These are phyloP conservation scores for Mycena indigotica DNA, from an alignment of 768 basidiomycete species.

Conservation along the genomic window DNA sequence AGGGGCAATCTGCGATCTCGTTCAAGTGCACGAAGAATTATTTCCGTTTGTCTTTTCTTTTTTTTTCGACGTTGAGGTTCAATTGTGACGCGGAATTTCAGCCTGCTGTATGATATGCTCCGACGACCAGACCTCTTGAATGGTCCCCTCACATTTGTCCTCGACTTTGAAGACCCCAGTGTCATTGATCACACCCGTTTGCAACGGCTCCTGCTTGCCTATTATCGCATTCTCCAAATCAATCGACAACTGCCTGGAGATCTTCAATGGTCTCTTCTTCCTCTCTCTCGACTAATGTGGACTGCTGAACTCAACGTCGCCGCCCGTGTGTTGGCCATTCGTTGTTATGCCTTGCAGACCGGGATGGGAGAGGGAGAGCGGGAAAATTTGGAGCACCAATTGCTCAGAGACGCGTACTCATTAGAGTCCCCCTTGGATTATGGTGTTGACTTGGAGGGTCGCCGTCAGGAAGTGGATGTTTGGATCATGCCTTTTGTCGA, in stretches of 20 bases:
- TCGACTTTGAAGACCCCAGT: conserved; percentile 32
- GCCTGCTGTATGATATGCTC: conserved; percentile 59
- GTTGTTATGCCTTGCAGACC: conserved; percentile 74
- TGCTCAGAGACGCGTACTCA: conserved; percentile 60
- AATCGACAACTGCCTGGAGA: conserved; percentile 68
- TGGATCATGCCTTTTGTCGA: conserved; percentile 84
- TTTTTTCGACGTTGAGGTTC: conserved; percentile 8
- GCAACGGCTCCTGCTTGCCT: conserved; percentile 73
- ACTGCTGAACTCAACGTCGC: conserved; percentile 54
- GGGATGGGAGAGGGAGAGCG: conserved; percentile 81
- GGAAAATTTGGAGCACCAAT: conserved; percentile 59
- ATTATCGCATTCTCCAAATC: conserved; percentile 77
- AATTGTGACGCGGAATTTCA: no score
- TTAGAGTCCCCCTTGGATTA: conserved; percentile 67
- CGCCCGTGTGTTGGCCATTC: conserved; percentile 69
- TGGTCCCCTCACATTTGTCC: conserved; percentile 58
- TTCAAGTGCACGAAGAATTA: conserved; percentile 72
- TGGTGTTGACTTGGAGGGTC: conserved; percentile 52
- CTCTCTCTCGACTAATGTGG: conserved; percentile 49
- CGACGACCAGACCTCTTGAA: conserved; percentile 41
- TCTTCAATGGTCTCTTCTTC: conserved; percentile 66
- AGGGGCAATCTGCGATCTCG: conserved; percentile 59
- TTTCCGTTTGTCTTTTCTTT: conserved; percentile 56
- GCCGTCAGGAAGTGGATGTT: conserved; percentile 57
- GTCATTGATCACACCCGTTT: conserved; percentile 48